These are phyloP conservation scores for Gymnopus androsaceus DNA, from an alignment of 1,284 basidiomycete species.

Conservation along the genomic window DNA sequence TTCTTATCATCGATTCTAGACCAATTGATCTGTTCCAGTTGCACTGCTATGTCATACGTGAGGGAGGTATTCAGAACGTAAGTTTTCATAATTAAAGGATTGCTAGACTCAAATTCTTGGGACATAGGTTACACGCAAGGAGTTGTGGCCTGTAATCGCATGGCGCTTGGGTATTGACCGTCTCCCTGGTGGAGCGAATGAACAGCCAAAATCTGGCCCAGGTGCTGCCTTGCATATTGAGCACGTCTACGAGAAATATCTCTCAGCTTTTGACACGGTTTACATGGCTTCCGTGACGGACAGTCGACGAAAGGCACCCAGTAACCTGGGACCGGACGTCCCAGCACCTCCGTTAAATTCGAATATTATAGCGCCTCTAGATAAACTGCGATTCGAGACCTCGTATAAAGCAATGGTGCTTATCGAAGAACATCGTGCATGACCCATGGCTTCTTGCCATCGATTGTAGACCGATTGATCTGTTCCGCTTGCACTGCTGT, in stretches of 20 bases:
- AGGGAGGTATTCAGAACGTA: constrained; percentile 55
- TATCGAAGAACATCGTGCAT: constrained; percentile 39
- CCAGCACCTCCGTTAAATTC: neutral
- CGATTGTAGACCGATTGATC: constrained; percentile 56
- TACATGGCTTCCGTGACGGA: constrained; percentile 43
- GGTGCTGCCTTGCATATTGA: constrained; percentile 59
- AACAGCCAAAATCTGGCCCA: constrained; percentile 61
- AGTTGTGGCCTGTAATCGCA: constrained; percentile 66
- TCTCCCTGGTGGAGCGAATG: constrained; percentile 55
- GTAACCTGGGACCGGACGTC: constrained; percentile 7
- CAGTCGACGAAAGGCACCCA: constrained; percentile 15
- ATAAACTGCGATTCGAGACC: constrained; percentile 49
- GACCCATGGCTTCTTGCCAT: constrained; percentile 43
- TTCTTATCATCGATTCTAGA: constrained; percentile 51
- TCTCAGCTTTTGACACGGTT: constrained; percentile 56
- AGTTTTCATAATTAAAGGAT: constrained; percentile 22
- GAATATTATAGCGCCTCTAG: constrained; percentile 39
- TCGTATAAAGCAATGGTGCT: constrained; percentile 51
- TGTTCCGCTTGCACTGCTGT: constrained; percentile 55
- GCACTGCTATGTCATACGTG: constrained; percentile 56
- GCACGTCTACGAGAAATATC: constrained; percentile 60
- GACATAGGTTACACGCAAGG: constrained; percentile 52
- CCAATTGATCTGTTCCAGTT: constrained; percentile 58
- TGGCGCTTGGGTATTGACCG: constrained; percentile 63
- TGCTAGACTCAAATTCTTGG: neutral